phyloP scores from a whole-genome alignment of 1,284 basidiomycete species.

The Ceratobasidium sp. region DNA sequence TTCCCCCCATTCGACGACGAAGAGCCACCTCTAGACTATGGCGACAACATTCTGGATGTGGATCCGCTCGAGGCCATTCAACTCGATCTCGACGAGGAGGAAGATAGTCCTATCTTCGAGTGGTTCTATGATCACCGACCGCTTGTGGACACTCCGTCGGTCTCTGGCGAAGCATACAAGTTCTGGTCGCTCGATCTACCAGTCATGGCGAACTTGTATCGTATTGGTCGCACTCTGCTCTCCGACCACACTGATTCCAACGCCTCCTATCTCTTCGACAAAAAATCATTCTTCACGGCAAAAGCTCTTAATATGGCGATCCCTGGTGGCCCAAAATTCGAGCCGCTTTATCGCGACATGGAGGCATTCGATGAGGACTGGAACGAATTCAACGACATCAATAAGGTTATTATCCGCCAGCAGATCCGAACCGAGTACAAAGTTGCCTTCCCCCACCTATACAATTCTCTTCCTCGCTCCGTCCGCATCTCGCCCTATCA shows the following conservation, averaged over 20 bases:
- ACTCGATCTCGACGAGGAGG: conserved; percentile 92
- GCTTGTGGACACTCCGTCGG: conserved; percentile 77
- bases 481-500: conserved; percentile 94
- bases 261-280: conserved; percentile 93
- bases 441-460: conserved; percentile 98
- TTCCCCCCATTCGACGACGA: conserved; percentile 99
- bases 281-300: conserved; percentile 97
- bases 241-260: conserved; percentile 93
- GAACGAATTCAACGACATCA: conserved; percentile 99
- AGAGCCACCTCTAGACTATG: conserved; percentile 97
- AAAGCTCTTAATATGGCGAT: conserved; percentile 99
- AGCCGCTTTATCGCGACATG: conserved; percentile 90
- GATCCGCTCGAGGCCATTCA: conserved; percentile 99
- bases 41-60: conserved; percentile 97
- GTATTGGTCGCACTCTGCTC: conserved; percentile 90
- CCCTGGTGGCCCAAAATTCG: conserved; percentile 98
- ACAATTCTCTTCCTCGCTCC: conserved; percentile 97
- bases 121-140: conserved; percentile 99
- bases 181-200: conserved; percentile 93
- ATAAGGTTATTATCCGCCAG: conserved; percentile 99
- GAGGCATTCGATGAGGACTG: conserved; percentile 99
- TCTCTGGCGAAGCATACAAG: conserved; percentile 94
- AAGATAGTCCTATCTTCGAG: conserved; percentile 93
- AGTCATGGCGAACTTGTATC: conserved; percentile 96
- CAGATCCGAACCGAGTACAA: conserved; percentile 99